A percentile compares a stretch with the other conserved stretches of the same genome.
phyloP scores from a whole-genome alignment of 257 asterid genomes.

The Scutellaria baicalensis region DNA sequence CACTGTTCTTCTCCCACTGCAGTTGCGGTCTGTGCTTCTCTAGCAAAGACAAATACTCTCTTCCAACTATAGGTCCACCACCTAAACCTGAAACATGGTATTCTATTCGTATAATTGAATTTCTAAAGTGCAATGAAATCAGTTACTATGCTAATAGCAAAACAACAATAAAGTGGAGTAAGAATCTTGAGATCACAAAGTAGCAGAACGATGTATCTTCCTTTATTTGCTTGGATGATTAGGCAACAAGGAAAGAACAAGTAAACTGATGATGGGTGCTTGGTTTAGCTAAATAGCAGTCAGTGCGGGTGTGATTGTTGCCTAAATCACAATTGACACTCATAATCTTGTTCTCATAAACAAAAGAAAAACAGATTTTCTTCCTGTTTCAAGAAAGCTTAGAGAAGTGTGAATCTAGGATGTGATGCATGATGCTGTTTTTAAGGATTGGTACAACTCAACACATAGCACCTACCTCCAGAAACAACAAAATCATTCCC shows the following conservation, averaged over 20 bases:
- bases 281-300: too few species aligned
- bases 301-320: too few species aligned
- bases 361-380: neutral
- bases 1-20: slow-evolving; percentile 85
- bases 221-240: neutral
- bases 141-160: neutral
- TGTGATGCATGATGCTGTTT: neutral
- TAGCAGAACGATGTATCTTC: too few species aligned
- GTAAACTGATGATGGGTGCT: too few species aligned
- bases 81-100: slow-evolving; percentile 53
- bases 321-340: neutral
- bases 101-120: neutral
- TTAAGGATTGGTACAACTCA: neutral
- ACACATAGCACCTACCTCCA: slow-evolving; percentile 48
- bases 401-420: neutral
- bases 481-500: slow-evolving; percentile 80
- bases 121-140: neutral
- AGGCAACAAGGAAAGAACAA: neutral
- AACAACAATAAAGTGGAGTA: neutral
- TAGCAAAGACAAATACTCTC: slow-evolving; percentile 68
- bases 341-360: neutral
- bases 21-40: slow-evolving; percentile 70
- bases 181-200: neutral
- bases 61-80: slow-evolving; percentile 76
- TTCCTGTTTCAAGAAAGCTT: neutral